Evolutionary conservation across 2,329 filamentous ascomycete genomes (phyloP).

Genomic region (Torrubiella hemipterigena): DNA sequence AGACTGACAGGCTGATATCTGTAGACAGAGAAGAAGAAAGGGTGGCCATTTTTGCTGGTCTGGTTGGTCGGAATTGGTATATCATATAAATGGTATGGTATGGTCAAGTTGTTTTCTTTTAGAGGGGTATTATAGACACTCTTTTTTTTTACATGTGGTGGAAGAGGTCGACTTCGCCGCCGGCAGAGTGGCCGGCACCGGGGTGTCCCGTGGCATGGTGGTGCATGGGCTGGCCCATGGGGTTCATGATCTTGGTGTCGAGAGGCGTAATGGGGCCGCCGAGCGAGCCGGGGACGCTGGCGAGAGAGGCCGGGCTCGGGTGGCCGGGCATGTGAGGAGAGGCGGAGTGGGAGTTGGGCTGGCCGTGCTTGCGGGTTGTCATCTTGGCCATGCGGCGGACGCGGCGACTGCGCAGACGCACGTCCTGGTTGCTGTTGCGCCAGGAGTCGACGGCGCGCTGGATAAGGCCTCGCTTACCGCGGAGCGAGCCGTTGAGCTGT

Average conservation of each 20-base stretch:
- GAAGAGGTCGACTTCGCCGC: constrained; percentile 96
- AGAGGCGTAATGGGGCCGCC: constrained; percentile 41
- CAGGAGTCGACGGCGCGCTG: constrained; percentile 96
- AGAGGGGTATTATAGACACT: constrained; percentile 1
- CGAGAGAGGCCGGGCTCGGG: constrained; percentile 52
- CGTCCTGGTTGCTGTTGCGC: constrained; percentile 98
- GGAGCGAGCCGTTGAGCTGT: constrained; percentile 78
- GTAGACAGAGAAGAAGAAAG: too few species aligned
- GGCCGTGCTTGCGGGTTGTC: constrained; percentile 68
- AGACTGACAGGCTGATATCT: too few species aligned
- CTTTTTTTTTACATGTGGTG: constrained; percentile 67
- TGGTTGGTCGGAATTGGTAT: too few species aligned
- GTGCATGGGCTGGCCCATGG: constrained; percentile 57
- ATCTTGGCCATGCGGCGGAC: constrained; percentile 96
- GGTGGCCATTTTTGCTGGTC: too few species aligned
- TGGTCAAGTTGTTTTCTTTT: too few species aligned
- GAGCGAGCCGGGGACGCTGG: constrained; percentile 51
- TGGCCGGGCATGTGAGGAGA: constrained; percentile 56
- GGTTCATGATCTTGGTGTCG: constrained; percentile 53
- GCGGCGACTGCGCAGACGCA: constrained; percentile 75
- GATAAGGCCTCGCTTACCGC: constrained; percentile 90
- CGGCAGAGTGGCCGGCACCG: constrained; percentile 45
- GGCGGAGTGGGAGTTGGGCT: constrained; percentile 42
- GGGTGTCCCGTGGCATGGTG: constrained; percentile 30
- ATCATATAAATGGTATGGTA: constrained; percentile 2